Evolutionary conservation across 495 filamentous ascomycete genomes (phyloP), one percentile per base, ranked within the genome.

Genomic region (Apodospora peruviana): DNA sequence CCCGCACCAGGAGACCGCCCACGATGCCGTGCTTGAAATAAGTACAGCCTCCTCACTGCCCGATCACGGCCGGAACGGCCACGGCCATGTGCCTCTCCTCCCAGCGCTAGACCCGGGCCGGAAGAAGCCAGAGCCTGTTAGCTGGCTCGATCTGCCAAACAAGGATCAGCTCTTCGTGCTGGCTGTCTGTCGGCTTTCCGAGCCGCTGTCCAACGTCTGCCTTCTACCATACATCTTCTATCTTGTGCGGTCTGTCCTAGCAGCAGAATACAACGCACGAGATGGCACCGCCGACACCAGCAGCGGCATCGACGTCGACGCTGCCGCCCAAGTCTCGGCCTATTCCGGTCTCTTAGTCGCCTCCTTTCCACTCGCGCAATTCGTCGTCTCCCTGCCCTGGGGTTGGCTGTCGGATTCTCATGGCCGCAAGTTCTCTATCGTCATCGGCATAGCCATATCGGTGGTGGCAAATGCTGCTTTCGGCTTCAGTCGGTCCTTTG

Each of bases 371-470:
- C n/a, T 53, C 10, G 51, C 51, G 14, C 51, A 45, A 60, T 81
- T 83, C 53, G 53, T 85, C 18, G 86, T 85, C 0, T 84, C 82
- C 18, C 77, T 91, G 60, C 81, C 84, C 48, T 93, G 87, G 87
- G 89, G 86, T 12, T 24, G 39, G 18, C 17, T 50, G 20, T 50
- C 47, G 5, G 47, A 50, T 14, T 24, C 40, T 0, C 40, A 50
- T 18, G 86, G 87, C 8, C 78, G 89, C n/a, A 88, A 90, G 56
- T 79, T 84, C 0, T 79, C 87, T 32, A 77, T 95, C 14, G 64
- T 91, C 0, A 71, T 83, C 22, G 87, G 89, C 11, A 80, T 89
- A 37, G 62, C 76, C 11, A 79, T 87, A 2, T 87, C 86, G 2
- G 76, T 86, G 46, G 46, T 84, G 32, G 87, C 87, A 2, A 76